Percentiles rank a stretch among this genome's conserved stretches.
phyloP scores from a whole-genome alignment of 108 stramenopile genomes.

The Discostella stelligeroides region DNA sequence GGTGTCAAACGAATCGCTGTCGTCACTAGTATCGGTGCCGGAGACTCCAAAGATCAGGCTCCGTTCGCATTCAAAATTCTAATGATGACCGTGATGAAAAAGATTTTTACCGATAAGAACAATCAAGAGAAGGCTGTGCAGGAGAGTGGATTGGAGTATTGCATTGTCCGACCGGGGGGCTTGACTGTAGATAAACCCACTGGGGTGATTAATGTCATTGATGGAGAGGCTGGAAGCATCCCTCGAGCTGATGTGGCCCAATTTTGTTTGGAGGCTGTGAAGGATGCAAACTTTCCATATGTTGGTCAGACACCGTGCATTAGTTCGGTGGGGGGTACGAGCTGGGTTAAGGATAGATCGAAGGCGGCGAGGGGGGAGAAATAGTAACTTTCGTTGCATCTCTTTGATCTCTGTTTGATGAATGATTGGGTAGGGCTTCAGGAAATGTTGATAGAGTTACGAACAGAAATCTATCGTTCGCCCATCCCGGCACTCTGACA shows the following conservation, averaged over 20 bases:
- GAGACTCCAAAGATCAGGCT: slow-evolving; percentile 94
- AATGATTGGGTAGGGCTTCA: too few species aligned
- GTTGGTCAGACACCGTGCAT: slow-evolving; percentile 93
- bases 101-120: slow-evolving; percentile 97
- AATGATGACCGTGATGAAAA: slow-evolving; percentile 97
- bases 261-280: slow-evolving; percentile 94
- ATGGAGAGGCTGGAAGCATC: slow-evolving; percentile 94
- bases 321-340: slow-evolving; percentile 93
- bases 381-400: too few species aligned
- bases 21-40: slow-evolving; percentile 96
- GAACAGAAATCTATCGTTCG: too few species aligned
- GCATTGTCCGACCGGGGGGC: slow-evolving; percentile 96
- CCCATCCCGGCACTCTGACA: too few species aligned
- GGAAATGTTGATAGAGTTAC: too few species aligned
- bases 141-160: slow-evolving; percentile 88
- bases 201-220: slow-evolving; percentile 97
- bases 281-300: slow-evolving; percentile 90
- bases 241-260: slow-evolving; percentile 96
- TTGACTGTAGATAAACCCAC: slow-evolving; percentile 95
- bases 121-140: slow-evolving; percentile 91
- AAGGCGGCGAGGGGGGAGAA: slow-evolving; percentile 74
- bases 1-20: slow-evolving; percentile 91
- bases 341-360: slow-evolving; percentile 93
- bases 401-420: background rate
- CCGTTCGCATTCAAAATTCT: slow-evolving; percentile 93